Conservation (phyloP, 257 asterid species). For the Solanum paucissectum region DNA sequence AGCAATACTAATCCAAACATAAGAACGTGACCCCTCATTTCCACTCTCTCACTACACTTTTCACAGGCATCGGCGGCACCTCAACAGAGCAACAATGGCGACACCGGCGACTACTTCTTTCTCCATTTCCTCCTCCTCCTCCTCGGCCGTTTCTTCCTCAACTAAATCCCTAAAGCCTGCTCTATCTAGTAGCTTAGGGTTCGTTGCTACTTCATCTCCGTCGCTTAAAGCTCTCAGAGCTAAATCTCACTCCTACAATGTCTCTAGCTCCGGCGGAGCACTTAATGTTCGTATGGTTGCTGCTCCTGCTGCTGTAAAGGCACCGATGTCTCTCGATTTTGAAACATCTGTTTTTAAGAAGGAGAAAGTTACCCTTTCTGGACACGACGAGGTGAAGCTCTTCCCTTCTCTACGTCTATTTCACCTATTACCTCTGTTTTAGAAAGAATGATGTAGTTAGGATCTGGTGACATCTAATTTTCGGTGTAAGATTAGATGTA, state of each 20-base stretch:
- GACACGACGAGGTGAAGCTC: constrained; percentile 63
- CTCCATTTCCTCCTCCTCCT: background rate
- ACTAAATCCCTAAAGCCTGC: constrained; percentile 16
- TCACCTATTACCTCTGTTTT: background rate
- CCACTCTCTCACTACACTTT: background rate
- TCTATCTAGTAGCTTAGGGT: constrained; percentile 23
- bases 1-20: background rate
- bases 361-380: constrained; percentile 72
- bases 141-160: constrained; percentile 11
- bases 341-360: constrained; percentile 69
- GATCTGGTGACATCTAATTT: background rate
- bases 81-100: constrained; percentile 39
- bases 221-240: constrained; percentile 36
- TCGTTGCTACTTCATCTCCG: constrained; percentile 42
- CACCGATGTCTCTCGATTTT: constrained; percentile 51
- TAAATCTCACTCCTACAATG: constrained; percentile 15
- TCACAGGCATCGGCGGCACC: background rate
- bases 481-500: background rate
- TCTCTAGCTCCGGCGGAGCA: constrained; percentile 31
- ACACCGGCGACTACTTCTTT: constrained; percentile 31
- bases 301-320: constrained; percentile 24
- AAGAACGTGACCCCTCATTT: background rate
- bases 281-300: constrained; percentile 59
- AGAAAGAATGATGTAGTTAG: background rate
- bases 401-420: background rate